phyloP scores from a whole-genome alignment of 148 eudicot species.

The Mesembryanthemum crystallinum region DNA sequence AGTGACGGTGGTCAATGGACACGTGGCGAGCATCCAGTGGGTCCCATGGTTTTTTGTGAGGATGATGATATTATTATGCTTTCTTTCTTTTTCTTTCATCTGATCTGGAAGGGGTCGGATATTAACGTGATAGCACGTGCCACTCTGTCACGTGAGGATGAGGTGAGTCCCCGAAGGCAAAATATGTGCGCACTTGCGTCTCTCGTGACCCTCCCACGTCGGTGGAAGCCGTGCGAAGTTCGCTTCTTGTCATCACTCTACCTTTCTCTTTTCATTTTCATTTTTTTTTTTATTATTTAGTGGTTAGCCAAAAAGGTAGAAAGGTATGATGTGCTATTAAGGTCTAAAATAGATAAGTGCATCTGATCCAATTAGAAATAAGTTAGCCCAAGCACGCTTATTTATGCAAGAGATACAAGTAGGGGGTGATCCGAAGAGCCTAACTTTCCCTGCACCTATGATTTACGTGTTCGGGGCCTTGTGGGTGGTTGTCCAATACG shows the following conservation, averaged over 20 bases:
- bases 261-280: neutral
- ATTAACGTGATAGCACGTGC: slow-evolving; percentile 53
- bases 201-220: slow-evolving; percentile 21
- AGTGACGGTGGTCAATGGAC: slow-evolving; percentile 53
- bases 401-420: no score
- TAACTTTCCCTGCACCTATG: no score
- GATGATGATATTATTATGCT: neutral
- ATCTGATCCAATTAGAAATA: no score
- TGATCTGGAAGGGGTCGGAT: slow-evolving; percentile 13
- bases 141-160: slow-evolving; percentile 36
- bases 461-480: no score
- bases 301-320: neutral
- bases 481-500: no score
- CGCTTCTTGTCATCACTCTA: neutral
- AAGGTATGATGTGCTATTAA: no score
- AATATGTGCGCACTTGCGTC: neutral
- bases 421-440: no score
- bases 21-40: slow-evolving; percentile 35
- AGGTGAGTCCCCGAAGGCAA: neutral
- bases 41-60: neutral
- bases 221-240: slow-evolving; percentile 5
- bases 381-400: no score
- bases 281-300: neutral
- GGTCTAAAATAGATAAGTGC: no score
- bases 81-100: no score